Evolutionary conservation across 192 early-diverging fungal species (phyloP), one percentile per base, ranked within the genome.

Genomic region (Phycomyces blakesleeanus): DNA sequence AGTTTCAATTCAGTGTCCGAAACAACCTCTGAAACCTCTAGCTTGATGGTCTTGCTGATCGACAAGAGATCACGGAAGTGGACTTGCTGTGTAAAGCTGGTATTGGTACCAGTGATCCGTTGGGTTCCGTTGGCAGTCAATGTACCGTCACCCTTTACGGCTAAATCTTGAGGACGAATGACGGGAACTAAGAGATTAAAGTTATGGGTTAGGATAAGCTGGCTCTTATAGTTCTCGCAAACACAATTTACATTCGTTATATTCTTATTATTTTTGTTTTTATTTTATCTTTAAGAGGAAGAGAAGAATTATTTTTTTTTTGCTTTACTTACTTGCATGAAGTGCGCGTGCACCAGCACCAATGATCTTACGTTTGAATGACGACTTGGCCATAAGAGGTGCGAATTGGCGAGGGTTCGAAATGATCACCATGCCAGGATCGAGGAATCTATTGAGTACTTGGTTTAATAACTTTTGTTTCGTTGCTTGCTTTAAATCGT

Each of bases 81-180:
- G 2, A 72, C 59, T 29, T 92, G 79, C 40, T 83, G 80, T 21
- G 76, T 87, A 64, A 95, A 95, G 34, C 67, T 55, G 18, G 91
- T 93, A 60, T 66, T 82, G 5, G 81, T 52, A 34, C 92, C 93
- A 55, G 91, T 76, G 20, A 63, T 74, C 12, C 11, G 44, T 12
- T 47, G 44, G 44, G 15, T 47, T 14, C 44, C 18, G 15, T 12
- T 14, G 18, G 18, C 18, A 47, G 15, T 14, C 26, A 93, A 64
- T 27, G 25, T 78, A 29, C 95, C 95, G 37, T 70, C 67, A 1
- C 90, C 91, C 12, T 60, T 56, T 44, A 77, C 78, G 11, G 88
- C 88, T 42, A 92, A 72, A 72, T 98, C 96, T 73, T 97, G 95
- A 60, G 94, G 89, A 49, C 96, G 80, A 57, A 87, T 84, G 11